phyloP scores from a whole-genome alignment of 108 stramenopile species.

The Nitzschia putrida region DNA sequence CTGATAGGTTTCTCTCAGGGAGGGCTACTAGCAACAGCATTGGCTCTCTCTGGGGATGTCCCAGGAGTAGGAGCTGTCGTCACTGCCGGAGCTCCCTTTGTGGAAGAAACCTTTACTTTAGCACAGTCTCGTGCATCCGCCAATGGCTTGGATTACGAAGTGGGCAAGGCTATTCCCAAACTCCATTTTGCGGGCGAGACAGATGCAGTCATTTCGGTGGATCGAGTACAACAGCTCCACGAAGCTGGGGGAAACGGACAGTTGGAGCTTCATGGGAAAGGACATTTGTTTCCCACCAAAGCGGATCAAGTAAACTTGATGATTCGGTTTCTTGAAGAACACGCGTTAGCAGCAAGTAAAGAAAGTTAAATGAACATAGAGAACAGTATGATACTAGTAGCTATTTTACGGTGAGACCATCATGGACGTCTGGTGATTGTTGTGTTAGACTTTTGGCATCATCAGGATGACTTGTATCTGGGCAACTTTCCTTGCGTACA shows the following conservation, averaged over 20 bases:
- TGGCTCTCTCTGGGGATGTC: constrained; percentile 55
- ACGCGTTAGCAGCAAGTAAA: not conserved
- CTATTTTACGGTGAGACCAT: no score
- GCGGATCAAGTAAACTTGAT: constrained; percentile 55
- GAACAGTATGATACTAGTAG: no score
- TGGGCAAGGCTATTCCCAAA: constrained; percentile 60
- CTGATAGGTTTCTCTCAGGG: constrained; percentile 77
- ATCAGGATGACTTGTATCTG: no score
- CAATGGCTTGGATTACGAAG: constrained; percentile 6
- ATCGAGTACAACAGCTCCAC: constrained; percentile 47
- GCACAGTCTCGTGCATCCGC: constrained; percentile 15
- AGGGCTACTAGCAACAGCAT: constrained; percentile 61
- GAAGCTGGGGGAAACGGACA: constrained; percentile 62
- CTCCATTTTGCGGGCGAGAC: constrained; percentile 73
- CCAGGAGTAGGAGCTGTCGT: constrained; percentile 55
- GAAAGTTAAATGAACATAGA: no score
- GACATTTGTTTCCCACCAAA: constrained; percentile 74
- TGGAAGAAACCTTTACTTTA: constrained; percentile 50
- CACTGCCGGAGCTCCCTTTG: constrained; percentile 70
- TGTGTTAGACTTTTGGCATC: no score
- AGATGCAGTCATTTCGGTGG: constrained; percentile 61
- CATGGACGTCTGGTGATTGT: no score
- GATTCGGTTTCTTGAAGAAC: constrained; percentile 56
- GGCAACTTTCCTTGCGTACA: no score
- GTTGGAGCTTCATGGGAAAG: constrained; percentile 65